Percentiles rank a stretch among this genome's conserved stretches.
Conservation (phyloP, 1,284 basidiomycete genomes). For the Austroboletus sp. region DNA sequence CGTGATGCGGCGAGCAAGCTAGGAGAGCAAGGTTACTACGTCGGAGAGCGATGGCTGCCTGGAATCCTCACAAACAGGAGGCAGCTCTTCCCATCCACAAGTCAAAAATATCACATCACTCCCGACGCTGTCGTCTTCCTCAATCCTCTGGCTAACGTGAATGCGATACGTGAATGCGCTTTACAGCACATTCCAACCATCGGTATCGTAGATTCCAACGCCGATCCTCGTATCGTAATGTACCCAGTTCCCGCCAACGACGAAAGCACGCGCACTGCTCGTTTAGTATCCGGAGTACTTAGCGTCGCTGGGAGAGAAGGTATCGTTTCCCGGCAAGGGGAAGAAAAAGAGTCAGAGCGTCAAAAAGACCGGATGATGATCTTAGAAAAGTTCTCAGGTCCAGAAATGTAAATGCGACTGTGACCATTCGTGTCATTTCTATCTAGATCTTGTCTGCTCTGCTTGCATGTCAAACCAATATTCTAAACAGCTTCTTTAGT, state of each 20-base stretch:
- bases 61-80: conserved; percentile 89
- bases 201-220: conserved; percentile 90
- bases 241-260: conserved; percentile 98
- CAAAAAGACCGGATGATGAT: conserved; percentile 27
- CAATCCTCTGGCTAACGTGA: conserved; percentile 79
- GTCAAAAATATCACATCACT: conserved; percentile 55
- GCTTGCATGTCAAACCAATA: conserved; percentile 64
- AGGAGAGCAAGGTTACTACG: conserved; percentile 71
- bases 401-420: conserved; percentile 20
- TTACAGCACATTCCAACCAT: conserved; percentile 80
- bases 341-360: conserved; percentile 15
- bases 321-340: conserved; percentile 35
- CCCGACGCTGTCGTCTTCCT: conserved; percentile 88
- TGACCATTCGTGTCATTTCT: conserved; percentile 23
- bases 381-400: conserved; percentile 23
- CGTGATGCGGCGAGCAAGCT: conserved; percentile 77
- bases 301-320: conserved; percentile 90
- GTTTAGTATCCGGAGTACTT: conserved; percentile 85
- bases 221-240: conserved; percentile 93
- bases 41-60: conserved; percentile 87
- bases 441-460: conserved; percentile 32
- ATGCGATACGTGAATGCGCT: conserved; percentile 82
- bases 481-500: conserved; percentile 35
- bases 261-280: conserved; percentile 85
- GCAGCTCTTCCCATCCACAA: conserved; percentile 65